Evolutionary conservation across 192 early-diverging fungal genomes (phyloP).

Genomic region (Helicostylum pulchrum): DNA sequence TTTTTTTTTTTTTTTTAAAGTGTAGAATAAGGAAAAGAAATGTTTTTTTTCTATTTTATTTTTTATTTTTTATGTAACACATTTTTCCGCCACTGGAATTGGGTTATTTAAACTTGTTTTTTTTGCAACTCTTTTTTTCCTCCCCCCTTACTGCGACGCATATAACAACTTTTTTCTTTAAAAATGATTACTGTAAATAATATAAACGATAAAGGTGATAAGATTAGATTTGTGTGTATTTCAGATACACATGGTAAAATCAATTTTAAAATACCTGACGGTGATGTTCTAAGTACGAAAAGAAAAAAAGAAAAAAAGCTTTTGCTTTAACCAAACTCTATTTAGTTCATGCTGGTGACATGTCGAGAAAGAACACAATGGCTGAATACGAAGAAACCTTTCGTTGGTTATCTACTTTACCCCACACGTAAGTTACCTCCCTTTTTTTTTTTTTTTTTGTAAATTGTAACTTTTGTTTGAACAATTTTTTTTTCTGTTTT

Average conservation of each 20-base stretch:
- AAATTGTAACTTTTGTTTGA: neutral
- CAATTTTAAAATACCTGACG: slow-evolving; percentile 27
- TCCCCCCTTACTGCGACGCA: neutral
- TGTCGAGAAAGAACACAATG: slow-evolving; percentile 14
- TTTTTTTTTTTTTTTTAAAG: neutral
- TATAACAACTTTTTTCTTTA: neutral
- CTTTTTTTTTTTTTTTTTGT: neutral
- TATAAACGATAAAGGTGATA: neutral
- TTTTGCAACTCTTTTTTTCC: slow-evolving; percentile 4
- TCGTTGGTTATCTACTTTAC: slow-evolving; percentile 29
- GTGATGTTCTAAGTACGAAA: slow-evolving; percentile 34
- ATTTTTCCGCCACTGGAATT: too few relatives aligned
- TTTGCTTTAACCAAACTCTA: neutral
- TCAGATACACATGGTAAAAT: slow-evolving; percentile 34
- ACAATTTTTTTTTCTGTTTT: neutral
- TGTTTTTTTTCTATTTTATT: slow-evolving; percentile 1
- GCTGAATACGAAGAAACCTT: slow-evolving; percentile 18
- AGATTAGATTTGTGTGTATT: slow-evolving; percentile 35
- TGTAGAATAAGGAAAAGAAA: slow-evolving; percentile 6
- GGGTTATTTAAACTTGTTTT: neutral
- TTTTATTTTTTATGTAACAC: neutral
- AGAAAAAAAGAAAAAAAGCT: neutral
- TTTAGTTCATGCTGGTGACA: slow-evolving; percentile 37
- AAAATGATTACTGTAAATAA: slow-evolving; percentile 9
- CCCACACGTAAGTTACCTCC: slow-evolving; percentile 31